These are phyloP conservation scores for Litchi chinensis DNA, from an alignment of 345 rosid species.

Conservation along the genomic window DNA sequence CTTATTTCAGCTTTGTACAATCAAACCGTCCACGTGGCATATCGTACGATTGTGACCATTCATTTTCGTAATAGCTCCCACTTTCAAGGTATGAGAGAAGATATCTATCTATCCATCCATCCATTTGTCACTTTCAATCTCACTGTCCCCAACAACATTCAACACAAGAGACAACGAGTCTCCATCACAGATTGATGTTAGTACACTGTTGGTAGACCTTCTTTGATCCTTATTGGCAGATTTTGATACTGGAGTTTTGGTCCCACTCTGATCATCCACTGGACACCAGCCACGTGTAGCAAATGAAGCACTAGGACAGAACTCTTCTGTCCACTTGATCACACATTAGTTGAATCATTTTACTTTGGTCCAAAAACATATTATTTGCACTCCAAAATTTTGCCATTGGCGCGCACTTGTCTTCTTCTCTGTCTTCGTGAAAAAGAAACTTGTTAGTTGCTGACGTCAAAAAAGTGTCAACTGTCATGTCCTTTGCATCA, in stretches of 20 bases:
- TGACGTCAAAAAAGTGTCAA: not conserved
- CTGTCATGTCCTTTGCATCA: not conserved
- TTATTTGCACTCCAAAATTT: not conserved
- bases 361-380: not conserved
- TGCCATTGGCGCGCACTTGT: not conserved
- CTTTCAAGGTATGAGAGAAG: constrained; percentile 1
- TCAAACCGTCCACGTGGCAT: constrained; percentile 35
- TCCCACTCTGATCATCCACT: not conserved
- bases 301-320: not conserved
- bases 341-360: not conserved
- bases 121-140: constrained; percentile 27
- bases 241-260: not conserved
- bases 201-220: not conserved
- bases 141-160: constrained; percentile 24
- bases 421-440: not conserved
- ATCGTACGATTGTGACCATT: constrained; percentile 19
- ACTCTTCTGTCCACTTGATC: not conserved
- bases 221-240: not conserved
- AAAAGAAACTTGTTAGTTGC: not conserved
- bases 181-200: constrained; percentile 24
- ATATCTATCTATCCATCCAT: not conserved
- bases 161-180: constrained; percentile 40
- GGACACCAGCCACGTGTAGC: constrained; percentile 2
- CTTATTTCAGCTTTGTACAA: not conserved
- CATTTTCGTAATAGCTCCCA: constrained; percentile 22